A percentile compares a stretch with the other conserved stretches of the same genome.
phyloP scores from a whole-genome alignment of 257 asterid genomes.

The Solanum commersonii region DNA sequence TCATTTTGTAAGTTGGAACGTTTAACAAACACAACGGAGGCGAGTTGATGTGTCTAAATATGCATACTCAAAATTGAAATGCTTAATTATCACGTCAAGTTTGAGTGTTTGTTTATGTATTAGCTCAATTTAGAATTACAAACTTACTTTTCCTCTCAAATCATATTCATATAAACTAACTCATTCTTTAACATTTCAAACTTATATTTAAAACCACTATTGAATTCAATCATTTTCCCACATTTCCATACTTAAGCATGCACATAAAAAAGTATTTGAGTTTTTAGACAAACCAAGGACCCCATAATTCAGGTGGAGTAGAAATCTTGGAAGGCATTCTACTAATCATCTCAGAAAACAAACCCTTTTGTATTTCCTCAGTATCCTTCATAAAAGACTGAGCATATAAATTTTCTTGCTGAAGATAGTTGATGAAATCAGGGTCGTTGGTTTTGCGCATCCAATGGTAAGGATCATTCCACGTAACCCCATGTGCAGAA shows the following conservation, averaged over 20 bases:
- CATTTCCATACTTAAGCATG: no score
- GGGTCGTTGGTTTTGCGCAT: constrained; percentile 70
- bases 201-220: background rate
- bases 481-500: constrained; percentile 49
- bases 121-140: background rate
- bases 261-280: background rate
- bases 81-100: background rate
- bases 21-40: background rate
- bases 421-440: constrained; percentile 55
- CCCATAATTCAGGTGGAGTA: constrained; percentile 86
- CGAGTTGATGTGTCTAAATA: background rate
- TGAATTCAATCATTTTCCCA: background rate
- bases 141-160: no score
- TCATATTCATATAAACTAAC: background rate
- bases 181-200: background rate
- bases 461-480: constrained; percentile 86
- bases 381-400: constrained; percentile 71
- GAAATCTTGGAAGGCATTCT: constrained; percentile 61
- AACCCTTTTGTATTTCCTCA: constrained; percentile 30
- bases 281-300: constrained; percentile 46
- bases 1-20: background rate
- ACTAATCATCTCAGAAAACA: constrained; percentile 68
- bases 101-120: background rate
- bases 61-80: background rate
- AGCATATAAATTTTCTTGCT: constrained; percentile 65